Evolutionary conservation across 352 stramenopile genomes (phyloP).

Genomic region (Globisporangium spiculum): DNA sequence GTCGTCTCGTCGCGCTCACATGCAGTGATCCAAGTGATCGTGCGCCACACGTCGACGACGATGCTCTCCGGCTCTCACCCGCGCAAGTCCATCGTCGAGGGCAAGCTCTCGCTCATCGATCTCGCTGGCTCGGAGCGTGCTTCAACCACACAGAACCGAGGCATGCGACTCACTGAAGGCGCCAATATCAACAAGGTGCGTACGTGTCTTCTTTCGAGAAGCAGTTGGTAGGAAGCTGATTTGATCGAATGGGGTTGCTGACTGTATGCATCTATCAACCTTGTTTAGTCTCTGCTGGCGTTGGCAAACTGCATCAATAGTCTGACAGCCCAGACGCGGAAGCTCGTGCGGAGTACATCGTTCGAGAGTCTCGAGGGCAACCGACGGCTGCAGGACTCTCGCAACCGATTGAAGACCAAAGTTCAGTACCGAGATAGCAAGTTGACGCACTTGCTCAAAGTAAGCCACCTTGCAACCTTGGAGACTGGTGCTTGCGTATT

Average conservation of each 20-base stretch:
- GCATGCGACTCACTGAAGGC: slow-evolving; percentile 53
- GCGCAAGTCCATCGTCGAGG: slow-evolving; percentile 57
- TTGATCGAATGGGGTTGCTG: background rate
- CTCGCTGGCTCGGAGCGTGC: slow-evolving; percentile 80
- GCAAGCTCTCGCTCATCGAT: slow-evolving; percentile 83
- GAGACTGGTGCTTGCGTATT: background rate
- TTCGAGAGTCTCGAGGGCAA: slow-evolving; percentile 28
- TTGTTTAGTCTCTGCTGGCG: slow-evolving; percentile 58
- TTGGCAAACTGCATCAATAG: slow-evolving; percentile 91
- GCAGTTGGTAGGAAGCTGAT: background rate
- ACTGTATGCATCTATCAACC: background rate
- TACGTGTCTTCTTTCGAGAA: background rate
- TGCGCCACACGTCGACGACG: slow-evolving; percentile 56
- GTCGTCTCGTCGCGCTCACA: slow-evolving; percentile 80
- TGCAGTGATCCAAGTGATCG: slow-evolving; percentile 74
- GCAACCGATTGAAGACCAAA: slow-evolving; percentile 25
- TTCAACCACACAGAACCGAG: slow-evolving; percentile 73
- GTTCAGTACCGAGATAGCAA: slow-evolving; percentile 89
- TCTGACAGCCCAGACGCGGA: slow-evolving; percentile 40
- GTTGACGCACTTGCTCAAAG: slow-evolving; percentile 84
- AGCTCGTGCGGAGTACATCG: slow-evolving; percentile 28
- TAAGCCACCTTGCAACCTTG: slow-evolving; percentile 2
- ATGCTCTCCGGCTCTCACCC: slow-evolving; percentile 42
- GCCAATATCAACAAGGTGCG: slow-evolving; percentile 67
- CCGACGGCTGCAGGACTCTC: slow-evolving; percentile 26